Evolutionary conservation across 768 basidiomycete species (phyloP).

Genomic region (Suillus brevipes): DNA sequence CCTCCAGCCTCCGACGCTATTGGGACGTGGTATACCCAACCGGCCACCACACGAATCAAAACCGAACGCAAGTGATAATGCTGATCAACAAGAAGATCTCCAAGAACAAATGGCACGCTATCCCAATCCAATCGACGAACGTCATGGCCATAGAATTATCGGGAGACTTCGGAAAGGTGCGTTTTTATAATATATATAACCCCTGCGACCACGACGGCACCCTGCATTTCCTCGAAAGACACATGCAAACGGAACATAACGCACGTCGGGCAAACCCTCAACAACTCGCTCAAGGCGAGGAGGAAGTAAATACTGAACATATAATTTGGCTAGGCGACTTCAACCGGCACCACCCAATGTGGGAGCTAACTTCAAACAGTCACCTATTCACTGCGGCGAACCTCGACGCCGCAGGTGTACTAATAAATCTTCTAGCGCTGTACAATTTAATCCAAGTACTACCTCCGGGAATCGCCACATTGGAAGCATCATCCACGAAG

Average conservation of each 20-base stretch:
- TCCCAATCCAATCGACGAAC: no score
- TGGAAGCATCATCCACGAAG: not conserved
- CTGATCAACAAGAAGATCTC: no score
- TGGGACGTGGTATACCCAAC: not conserved
- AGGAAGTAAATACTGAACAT: not conserved
- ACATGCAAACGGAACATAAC: no score
- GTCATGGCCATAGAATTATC: no score
- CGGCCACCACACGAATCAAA: not conserved
- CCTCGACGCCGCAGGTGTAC: not conserved
- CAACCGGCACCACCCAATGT: not conserved
- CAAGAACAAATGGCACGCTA: no score
- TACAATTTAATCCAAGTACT: not conserved
- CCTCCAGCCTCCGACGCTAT: accelerated
- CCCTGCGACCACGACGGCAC: no score
- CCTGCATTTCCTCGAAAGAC: no score
- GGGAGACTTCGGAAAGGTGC: no score
- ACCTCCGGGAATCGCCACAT: not conserved
- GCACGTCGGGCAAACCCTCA: no score
- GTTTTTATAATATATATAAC: no score
- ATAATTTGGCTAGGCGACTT: not conserved
- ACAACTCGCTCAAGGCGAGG: not conserved
- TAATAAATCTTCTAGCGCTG: accelerated
- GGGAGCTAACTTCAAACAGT: not conserved
- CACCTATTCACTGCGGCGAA: not conserved
- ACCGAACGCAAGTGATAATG: no score